phyloP scores from a whole-genome alignment of 192 early-diverging fungal genomes.

The Dimargaris xerosporica region DNA sequence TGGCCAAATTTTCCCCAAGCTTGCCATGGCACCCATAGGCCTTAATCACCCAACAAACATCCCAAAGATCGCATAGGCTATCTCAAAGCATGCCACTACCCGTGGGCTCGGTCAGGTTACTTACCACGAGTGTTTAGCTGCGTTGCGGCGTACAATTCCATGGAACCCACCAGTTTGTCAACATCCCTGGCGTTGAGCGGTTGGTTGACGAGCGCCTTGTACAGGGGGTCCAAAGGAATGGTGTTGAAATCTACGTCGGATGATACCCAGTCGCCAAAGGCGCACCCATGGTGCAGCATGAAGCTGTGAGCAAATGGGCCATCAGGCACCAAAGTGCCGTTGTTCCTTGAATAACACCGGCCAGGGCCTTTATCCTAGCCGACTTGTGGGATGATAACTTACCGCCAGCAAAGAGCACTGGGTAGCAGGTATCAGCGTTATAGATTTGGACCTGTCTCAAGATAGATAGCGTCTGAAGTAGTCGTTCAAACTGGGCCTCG shows the following conservation, averaged over 20 bases:
- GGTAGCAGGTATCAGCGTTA: neutral
- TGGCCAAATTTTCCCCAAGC: neutral
- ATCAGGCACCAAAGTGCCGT: no score
- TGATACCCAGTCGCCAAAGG: no score
- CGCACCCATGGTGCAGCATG: no score
- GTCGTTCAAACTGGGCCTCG: neutral
- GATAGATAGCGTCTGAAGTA: neutral
- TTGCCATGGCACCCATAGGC: neutral
- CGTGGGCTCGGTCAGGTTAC: neutral
- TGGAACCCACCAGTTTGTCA: neutral
- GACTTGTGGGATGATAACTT: no score
- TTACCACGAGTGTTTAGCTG: neutral
- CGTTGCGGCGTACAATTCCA: neutral
- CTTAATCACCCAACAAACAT: neutral
- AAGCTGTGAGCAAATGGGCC: no score
- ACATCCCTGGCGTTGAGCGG: neutral
- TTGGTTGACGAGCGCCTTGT: neutral
- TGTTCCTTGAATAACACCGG: no score
- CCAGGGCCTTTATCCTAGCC: no score
- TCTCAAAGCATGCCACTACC: neutral
- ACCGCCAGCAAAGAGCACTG: neutral
- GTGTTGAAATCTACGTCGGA: constrained; percentile 4
- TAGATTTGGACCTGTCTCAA: neutral
- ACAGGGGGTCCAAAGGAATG: neutral
- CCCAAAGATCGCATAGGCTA: neutral